Conservation (phyloP, 495 filamentous ascomycete species). For the Penicillium goetzii region DNA sequence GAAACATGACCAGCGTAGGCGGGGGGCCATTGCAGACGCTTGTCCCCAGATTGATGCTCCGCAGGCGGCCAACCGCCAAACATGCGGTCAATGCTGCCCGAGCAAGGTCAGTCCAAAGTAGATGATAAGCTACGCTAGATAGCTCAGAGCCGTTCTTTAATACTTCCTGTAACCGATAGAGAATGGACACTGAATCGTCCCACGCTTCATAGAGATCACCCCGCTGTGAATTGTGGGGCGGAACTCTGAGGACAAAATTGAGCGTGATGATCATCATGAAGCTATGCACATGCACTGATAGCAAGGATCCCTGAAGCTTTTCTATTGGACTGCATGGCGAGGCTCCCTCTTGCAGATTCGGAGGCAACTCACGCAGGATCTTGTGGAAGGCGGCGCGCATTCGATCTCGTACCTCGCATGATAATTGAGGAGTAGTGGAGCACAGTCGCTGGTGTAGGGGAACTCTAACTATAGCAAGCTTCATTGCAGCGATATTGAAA, state of each 20-base stretch:
- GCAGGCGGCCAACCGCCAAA: background rate
- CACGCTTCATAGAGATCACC: background rate
- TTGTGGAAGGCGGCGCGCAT: no score
- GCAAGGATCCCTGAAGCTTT: background rate
- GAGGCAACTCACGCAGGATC: no score
- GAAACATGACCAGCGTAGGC: background rate
- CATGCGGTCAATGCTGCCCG: background rate
- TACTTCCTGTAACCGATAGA: background rate
- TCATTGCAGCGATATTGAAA: no score
- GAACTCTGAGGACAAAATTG: background rate
- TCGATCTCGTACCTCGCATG: no score
- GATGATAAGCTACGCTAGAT: background rate
- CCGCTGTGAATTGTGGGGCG: background rate
- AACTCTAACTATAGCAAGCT: no score
- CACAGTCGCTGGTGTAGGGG: no score
- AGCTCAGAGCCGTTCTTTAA: background rate
- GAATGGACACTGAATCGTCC: background rate
- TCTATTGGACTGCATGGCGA: background rate
- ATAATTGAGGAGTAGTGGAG: no score
- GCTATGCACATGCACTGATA: background rate
- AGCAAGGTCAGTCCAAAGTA: background rate
- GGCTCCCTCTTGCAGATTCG: no score
- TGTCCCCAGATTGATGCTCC: background rate
- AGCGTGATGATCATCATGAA: background rate
- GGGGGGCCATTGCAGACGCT: background rate